Evolutionary conservation across 2,329 filamentous ascomycete species (phyloP), one percentile per base, ranked within the genome.

Genomic region (Esteya vermicola): DNA sequence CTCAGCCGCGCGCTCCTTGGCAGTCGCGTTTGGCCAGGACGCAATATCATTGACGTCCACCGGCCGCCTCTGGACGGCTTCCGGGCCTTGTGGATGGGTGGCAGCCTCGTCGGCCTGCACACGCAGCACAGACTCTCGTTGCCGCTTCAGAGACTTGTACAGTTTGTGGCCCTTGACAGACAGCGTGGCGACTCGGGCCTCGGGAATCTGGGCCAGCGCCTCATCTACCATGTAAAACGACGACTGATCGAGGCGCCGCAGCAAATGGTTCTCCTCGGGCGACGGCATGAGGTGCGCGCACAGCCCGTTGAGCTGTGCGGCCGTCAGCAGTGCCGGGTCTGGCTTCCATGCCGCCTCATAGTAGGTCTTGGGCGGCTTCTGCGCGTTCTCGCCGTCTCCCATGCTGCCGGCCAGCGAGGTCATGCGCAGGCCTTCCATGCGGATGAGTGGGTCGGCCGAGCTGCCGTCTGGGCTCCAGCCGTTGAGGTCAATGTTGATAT

Each of bases 361-460:
- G 36, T 48, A 48, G 5, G 46, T 45, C 38, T 47, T 48, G 18
- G 46, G 39, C 33, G 31, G 41, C 36, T 21, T 21, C 8, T 19
- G 27, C 14, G 26, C 20, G 19, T 6, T 20, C 28, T 12, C 14
- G 33, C 6, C 18, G 26, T 18, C 26, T 6, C 30, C 38, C 41
- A 48, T 45, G 30, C 33, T 41, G 4, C 46, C 46, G 2, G 43
- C 45, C 18, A 48, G 41, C 6, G 45, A 47, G 2, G 46, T 45
- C 46, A 48, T 48, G 27, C 45, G 43, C 22, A 48, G 32, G 25
- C 45, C 46, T 6, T 44, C 43, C 45, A 48, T 48, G 33, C 41
- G 43, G 19, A 48, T 47, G 4, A 44, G 41, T 2, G 45, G 45
- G 14, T 33, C n/a, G 4, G 40, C 20, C 9, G 23, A 2, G 13